Evolutionary conservation across 2,329 filamentous ascomycete species (phyloP).

Genomic region (Pestalotiopsis sp.): DNA sequence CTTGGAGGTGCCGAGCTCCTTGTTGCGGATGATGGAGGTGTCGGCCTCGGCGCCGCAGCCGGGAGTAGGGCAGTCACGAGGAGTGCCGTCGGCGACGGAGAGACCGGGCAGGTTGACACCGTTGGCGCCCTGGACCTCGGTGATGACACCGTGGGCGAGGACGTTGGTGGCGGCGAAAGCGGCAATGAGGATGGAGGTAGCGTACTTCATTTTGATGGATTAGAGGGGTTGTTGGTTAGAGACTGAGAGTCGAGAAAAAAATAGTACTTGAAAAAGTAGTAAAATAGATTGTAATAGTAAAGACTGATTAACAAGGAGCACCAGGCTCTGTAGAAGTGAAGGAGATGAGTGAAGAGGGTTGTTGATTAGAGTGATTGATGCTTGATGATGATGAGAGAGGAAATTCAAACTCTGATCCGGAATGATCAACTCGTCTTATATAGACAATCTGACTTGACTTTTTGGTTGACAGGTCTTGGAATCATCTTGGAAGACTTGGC

Average conservation of each 20-base stretch:
- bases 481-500: slow-evolving; percentile 13
- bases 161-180: slow-evolving; percentile 18
- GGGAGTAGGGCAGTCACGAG: slow-evolving; percentile 63
- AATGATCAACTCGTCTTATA: slow-evolving; percentile 11
- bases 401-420: neutral
- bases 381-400: slow-evolving; percentile 12
- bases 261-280: slow-evolving; percentile 4
- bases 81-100: slow-evolving; percentile 61
- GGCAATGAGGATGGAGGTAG: slow-evolving; percentile 14
- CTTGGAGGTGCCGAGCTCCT: slow-evolving; percentile 54
- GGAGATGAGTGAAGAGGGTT: slow-evolving; percentile 10
- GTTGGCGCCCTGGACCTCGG: slow-evolving; percentile 20
- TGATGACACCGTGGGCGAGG: slow-evolving; percentile 20
- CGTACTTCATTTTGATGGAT: slow-evolving; percentile 19
- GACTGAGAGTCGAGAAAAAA: neutral
- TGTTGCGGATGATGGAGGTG: slow-evolving; percentile 66
- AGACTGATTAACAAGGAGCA: slow-evolving; percentile 14
- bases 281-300: slow-evolving; percentile 1
- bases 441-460: neutral
- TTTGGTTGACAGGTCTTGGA: slow-evolving; percentile 14
- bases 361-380: slow-evolving; percentile 12
- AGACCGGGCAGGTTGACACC: slow-evolving; percentile 20
- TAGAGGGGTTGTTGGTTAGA: neutral
- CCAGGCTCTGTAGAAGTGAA: slow-evolving; percentile 14
- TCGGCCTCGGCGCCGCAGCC: slow-evolving; percentile 64